These are phyloP conservation scores for Venturia pyrina DNA, from an alignment of 2,329 filamentous ascomycete species.

Conservation along the genomic window DNA sequence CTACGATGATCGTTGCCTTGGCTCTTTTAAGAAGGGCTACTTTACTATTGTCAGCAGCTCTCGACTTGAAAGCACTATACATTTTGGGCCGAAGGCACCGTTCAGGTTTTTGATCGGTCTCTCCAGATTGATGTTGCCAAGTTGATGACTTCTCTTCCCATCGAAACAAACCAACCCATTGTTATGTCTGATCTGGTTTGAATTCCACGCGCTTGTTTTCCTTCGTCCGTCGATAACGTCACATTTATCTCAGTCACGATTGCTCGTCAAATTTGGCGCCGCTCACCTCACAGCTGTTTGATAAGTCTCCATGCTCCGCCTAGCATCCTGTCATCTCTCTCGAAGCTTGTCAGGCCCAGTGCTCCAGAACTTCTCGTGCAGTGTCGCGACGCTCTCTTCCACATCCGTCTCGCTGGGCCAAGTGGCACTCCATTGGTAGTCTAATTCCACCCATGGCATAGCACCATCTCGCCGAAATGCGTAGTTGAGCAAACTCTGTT, in stretches of 20 bases:
- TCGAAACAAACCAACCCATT: no score
- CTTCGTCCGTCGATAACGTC: not conserved
- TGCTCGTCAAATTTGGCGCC: not conserved
- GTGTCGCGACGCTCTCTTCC: not conserved
- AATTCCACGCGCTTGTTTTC: not conserved
- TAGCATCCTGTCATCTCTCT: not conserved
- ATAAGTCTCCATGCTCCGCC: not conserved
- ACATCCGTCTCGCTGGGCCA: slow-evolving; percentile 8
- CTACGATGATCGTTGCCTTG: no score
- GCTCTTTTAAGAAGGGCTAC: no score
- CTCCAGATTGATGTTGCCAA: no score
- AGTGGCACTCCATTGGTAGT: slow-evolving; percentile 5
- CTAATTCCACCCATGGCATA: slow-evolving; percentile 6
- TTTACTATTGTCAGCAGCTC: no score
- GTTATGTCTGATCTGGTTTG: no score
- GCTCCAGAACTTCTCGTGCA: slow-evolving; percentile 13
- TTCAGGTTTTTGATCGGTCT: no score
- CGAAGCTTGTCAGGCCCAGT: not conserved
- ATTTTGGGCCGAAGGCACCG: no score
- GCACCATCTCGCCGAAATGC: slow-evolving; percentile 4
- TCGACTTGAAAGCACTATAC: no score
- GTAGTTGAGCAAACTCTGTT: slow-evolving; percentile 12
- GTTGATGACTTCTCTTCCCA: no score
- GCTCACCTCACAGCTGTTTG: not conserved
- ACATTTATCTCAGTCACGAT: not conserved